Percentiles rank a stretch among this genome's conserved stretches.
These are phyloP conservation scores for Aspergillus egyptiacus DNA, from an alignment of 495 filamentous ascomycete species.

Conservation along the genomic window DNA sequence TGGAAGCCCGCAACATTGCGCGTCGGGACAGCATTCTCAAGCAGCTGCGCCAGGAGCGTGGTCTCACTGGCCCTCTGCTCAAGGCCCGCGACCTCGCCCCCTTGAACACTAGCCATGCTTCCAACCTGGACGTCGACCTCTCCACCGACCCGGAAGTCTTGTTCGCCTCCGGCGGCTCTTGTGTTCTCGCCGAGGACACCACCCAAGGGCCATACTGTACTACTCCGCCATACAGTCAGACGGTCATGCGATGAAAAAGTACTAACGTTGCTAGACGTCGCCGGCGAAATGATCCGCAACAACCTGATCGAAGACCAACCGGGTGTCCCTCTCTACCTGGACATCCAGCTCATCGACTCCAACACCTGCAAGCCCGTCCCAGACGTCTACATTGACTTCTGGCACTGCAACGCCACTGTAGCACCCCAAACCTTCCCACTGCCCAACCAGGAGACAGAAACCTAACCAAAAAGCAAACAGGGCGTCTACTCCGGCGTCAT, in stretches of 20 bases:
- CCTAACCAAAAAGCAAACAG: slow-evolving; percentile 9
- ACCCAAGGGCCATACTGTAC: slow-evolving; percentile 52
- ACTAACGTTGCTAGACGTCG: slow-evolving; percentile 24
- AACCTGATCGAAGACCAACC: slow-evolving; percentile 50
- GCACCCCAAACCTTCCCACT: not conserved
- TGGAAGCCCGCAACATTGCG: slow-evolving; percentile 38
- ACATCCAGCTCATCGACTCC: slow-evolving; percentile 56
- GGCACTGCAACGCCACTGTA: slow-evolving; percentile 48
- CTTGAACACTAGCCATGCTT: slow-evolving; percentile 13
- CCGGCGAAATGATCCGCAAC: slow-evolving; percentile 49
- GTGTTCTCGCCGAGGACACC: slow-evolving; percentile 50
- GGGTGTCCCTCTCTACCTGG: slow-evolving; percentile 52
- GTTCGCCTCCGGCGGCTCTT: slow-evolving; percentile 50
- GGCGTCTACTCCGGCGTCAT: slow-evolving; percentile 55
- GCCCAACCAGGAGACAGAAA: slow-evolving; percentile 16
- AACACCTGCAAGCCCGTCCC: slow-evolving; percentile 51
- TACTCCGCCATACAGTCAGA: not conserved
- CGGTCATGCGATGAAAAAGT: not conserved
- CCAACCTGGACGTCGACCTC: slow-evolving; percentile 36
- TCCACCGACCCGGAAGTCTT: slow-evolving; percentile 44
- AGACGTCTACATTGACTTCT: slow-evolving; percentile 54
- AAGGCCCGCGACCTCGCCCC: slow-evolving; percentile 16
- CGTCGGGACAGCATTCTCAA: slow-evolving; percentile 35
- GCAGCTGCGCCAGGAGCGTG: slow-evolving; percentile 23
- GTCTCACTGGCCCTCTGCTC: slow-evolving; percentile 12